A percentile compares a stretch with the other conserved stretches of the same genome.
These are phyloP conservation scores for Paraconiothyrium brasiliense DNA, from an alignment of 2,329 filamentous ascomycete species.

Conservation along the genomic window DNA sequence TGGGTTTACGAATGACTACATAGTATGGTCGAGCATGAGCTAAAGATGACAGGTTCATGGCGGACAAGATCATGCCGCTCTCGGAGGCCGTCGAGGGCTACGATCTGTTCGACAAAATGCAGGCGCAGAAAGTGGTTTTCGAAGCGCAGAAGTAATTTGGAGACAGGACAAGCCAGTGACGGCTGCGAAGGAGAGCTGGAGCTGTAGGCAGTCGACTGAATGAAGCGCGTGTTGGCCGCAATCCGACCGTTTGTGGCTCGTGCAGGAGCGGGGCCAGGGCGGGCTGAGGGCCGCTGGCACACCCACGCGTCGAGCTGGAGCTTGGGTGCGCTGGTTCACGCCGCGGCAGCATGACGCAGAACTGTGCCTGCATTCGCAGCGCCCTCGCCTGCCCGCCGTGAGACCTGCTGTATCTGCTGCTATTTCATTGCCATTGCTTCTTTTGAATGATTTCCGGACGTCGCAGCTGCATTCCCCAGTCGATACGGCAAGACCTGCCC, in stretches of 20 bases:
- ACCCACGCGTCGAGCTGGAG: constrained; percentile 12
- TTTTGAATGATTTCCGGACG: not conserved
- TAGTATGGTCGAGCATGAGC: not conserved
- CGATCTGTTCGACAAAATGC: constrained; percentile 62
- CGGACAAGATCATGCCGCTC: constrained; percentile 63
- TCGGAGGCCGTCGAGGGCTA: constrained; percentile 62
- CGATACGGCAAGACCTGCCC: constrained; percentile 39
- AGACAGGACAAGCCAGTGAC: not conserved
- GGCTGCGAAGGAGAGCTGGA: not conserved
- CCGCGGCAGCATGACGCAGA: constrained; percentile 3
- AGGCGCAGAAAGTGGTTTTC: constrained; percentile 64
- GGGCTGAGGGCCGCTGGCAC: not conserved
- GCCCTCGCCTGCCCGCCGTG: constrained; percentile 4
- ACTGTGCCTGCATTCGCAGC: constrained; percentile 13
- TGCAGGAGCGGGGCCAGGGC: constrained; percentile 5
- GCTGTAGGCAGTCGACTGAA: constrained; percentile 3
- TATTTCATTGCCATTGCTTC: not conserved
- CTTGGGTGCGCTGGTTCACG: not conserved
- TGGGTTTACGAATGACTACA: constrained; percentile 31
- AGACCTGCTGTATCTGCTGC: not conserved
- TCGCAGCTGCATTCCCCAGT: constrained; percentile 26
- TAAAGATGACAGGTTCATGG: constrained; percentile 55
- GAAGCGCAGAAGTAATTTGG: constrained; percentile 51
- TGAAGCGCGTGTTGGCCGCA: not conserved
- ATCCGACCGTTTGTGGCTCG: constrained; percentile 8